Conservation (phyloP, 129 eudicot genomes). For the Arctium minus region DNA sequence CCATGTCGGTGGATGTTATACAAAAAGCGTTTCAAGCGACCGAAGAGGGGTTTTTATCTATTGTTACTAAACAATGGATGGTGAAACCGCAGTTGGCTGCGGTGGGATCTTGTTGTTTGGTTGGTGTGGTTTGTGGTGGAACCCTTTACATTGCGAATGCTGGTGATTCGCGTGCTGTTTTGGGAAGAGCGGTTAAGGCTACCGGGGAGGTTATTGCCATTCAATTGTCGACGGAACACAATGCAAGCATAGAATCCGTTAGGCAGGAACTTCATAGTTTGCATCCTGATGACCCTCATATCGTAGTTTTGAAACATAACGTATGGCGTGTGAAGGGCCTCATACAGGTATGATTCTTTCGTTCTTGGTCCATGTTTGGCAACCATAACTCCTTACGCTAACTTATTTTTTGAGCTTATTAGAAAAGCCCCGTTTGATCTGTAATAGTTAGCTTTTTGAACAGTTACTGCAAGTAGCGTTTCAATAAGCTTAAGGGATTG, state of each 20-base stretch:
- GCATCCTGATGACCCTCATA: slow-evolving; percentile 73
- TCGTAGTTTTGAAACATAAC: slow-evolving; percentile 48
- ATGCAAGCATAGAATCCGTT: slow-evolving; percentile 64
- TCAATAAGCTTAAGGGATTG: background rate
- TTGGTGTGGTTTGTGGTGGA: slow-evolving; percentile 58
- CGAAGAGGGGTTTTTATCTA: slow-evolving; percentile 66
- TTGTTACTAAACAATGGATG: slow-evolving; percentile 65
- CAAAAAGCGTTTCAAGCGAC: slow-evolving; percentile 68
- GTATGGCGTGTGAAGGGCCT: slow-evolving; percentile 40
- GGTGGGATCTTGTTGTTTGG: slow-evolving; percentile 72
- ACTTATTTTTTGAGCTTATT: background rate
- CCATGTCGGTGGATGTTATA: slow-evolving; percentile 67
- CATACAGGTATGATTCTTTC: slow-evolving; percentile 23
- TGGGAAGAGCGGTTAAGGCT: slow-evolving; percentile 57
- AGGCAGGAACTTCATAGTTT: slow-evolving; percentile 64
- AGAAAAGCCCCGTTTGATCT: background rate
- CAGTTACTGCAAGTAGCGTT: background rate
- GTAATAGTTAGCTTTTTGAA: background rate
- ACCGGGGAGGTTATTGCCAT: slow-evolving; percentile 60
- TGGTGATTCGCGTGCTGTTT: slow-evolving; percentile 78
- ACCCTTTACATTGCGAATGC: slow-evolving; percentile 59
- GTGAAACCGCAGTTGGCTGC: slow-evolving; percentile 68
- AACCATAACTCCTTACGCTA: background rate
- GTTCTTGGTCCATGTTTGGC: background rate
- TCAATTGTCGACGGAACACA: slow-evolving; percentile 70